phyloP scores from a whole-genome alignment of 2,329 filamentous ascomycete genomes.

The Cordyceps farinosa region DNA sequence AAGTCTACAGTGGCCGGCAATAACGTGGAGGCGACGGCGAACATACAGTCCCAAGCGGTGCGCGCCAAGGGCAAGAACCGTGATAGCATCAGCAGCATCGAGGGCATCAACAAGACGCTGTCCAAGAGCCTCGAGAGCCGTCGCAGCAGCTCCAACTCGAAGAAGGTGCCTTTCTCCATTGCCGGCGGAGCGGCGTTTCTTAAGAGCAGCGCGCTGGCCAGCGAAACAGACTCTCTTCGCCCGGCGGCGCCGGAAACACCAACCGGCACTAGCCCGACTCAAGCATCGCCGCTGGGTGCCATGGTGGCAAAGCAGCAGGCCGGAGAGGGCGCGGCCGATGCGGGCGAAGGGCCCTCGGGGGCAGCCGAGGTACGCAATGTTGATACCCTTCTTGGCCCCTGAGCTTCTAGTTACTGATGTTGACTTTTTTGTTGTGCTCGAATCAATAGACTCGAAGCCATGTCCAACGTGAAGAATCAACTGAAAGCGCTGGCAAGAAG shows the following conservation, averaged over 20 bases:
- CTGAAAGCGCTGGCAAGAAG: slow-evolving; percentile 43
- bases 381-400: slow-evolving; percentile 50
- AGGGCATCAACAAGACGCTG: slow-evolving; percentile 71
- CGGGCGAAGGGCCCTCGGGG: slow-evolving; percentile 22
- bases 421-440: not conserved
- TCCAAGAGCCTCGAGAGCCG: slow-evolving; percentile 89
- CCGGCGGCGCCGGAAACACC: slow-evolving; percentile 44
- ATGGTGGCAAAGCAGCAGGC: slow-evolving; percentile 24
- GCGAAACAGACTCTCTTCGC: slow-evolving; percentile 57
- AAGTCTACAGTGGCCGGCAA: slow-evolving; percentile 90
- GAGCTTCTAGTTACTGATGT: slow-evolving; percentile 16
- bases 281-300: slow-evolving; percentile 27
- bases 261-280: slow-evolving; percentile 39
- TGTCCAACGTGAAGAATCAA: slow-evolving; percentile 38
- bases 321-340: slow-evolving; percentile 17
- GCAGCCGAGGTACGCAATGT: slow-evolving; percentile 52
- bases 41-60: slow-evolving; percentile 52
- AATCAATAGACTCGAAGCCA: slow-evolving; percentile 26
- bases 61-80: slow-evolving; percentile 43
- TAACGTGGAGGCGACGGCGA: slow-evolving; percentile 81
- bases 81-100: slow-evolving; percentile 55
- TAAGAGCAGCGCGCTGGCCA: slow-evolving; percentile 51
- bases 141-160: slow-evolving; percentile 81
- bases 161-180: slow-evolving; percentile 62
- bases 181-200: slow-evolving; percentile 38